Base-by-base conservation (phyloP, 129 eudicot species). In the Chrysanthemum seticuspe region DNA sequence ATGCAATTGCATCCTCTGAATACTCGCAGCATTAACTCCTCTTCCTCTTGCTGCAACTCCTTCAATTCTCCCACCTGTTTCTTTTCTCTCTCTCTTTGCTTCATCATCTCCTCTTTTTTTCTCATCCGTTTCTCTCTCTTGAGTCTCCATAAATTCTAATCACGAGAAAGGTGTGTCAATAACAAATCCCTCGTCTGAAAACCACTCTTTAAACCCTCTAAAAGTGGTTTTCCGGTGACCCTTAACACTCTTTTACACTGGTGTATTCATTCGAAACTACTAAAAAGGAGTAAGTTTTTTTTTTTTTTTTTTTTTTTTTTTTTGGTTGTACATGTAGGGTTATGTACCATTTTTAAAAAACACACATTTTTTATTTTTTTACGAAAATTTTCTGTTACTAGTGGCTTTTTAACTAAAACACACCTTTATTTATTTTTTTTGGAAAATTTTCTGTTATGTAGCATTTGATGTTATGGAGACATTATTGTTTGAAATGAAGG, bases 1-100 rank as follows among this genome's bases (percentile, higher is more conserved):
- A 90, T 91, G 95, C 95, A 31, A 11, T 84, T 74, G 70, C 91
- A 85, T 76, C 95, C 83, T 88, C 94, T 87, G 88, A 85, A 83
- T 80, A 82, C 96, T 73, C 92, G 87, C 80, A 53, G 87, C 95
- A 91, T 59, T 91, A 52, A 91, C 95, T 89, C 85, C 89, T 82
- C 74, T 71, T 73, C 40, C 61, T 55, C 68, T 76, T 67, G 47
- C 79, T 70, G 51, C 67, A 78, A 75, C 60, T 75, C 49, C 79
- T 75, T 75, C 79, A 75, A 75, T 75, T 55, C 67, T 74, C 84
- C 60, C 78, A 67, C 80, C 76, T 74, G 63, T 75, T 68, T 78
- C 76, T 29, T 60, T 64, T 70, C 62, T 75, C 74, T 19, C 50
- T 13, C 54, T 45, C 29, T 52, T 31, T 29, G 66, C 73, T 73